A percentile compares a stretch with the other conserved stretches of the same genome.
Conservation (phyloP, 495 filamentous ascomycete species). For the Clohesyomyces aquaticus region DNA sequence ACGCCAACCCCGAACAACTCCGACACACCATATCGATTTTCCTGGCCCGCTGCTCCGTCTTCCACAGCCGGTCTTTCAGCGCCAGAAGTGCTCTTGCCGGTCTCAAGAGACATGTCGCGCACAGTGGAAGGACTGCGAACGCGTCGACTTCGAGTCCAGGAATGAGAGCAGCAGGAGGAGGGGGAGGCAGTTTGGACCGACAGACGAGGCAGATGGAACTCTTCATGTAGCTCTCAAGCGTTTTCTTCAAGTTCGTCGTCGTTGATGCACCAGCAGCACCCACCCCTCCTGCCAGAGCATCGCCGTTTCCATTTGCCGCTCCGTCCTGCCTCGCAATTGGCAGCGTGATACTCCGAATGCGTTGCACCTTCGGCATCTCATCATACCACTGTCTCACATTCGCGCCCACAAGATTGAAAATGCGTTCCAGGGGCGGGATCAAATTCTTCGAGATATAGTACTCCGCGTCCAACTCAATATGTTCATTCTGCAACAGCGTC, state of each 20-base stretch:
- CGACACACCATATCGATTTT: conserved; percentile 79
- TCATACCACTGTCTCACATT: conserved; percentile 93
- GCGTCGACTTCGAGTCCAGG: conserved; percentile 22
- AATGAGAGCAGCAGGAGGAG: conserved; percentile 5
- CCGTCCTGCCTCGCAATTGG: conserved; percentile 57
- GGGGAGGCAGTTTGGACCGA: conserved; percentile 58
- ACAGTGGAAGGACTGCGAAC: conserved; percentile 57
- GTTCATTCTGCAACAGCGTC: conserved; percentile 71
- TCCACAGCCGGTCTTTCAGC: conserved; percentile 62
- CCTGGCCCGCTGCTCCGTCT: conserved; percentile 63
- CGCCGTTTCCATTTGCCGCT: conserved; percentile 29
- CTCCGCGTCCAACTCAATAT: conserved; percentile 86
- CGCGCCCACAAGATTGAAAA: conserved; percentile 95
- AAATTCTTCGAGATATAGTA: conserved; percentile 97
- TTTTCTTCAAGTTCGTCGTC: conserved; percentile 57
- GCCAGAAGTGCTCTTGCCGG: conserved; percentile 62
- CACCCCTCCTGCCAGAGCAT: conserved; percentile 29
- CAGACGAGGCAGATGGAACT: conserved; percentile 80
- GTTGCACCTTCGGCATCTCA: conserved; percentile 90
- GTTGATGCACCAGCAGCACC: too few relatives aligned
- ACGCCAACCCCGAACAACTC: conserved; percentile 74
- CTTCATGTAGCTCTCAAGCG: conserved; percentile 86
- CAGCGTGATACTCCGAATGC: conserved; percentile 53
- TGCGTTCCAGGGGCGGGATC: conserved; percentile 91
- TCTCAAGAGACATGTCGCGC: conserved; percentile 62